Base-by-base conservation (phyloP, 371 early-diverging fungal genomes). In the Coemansia sp. region DNA sequence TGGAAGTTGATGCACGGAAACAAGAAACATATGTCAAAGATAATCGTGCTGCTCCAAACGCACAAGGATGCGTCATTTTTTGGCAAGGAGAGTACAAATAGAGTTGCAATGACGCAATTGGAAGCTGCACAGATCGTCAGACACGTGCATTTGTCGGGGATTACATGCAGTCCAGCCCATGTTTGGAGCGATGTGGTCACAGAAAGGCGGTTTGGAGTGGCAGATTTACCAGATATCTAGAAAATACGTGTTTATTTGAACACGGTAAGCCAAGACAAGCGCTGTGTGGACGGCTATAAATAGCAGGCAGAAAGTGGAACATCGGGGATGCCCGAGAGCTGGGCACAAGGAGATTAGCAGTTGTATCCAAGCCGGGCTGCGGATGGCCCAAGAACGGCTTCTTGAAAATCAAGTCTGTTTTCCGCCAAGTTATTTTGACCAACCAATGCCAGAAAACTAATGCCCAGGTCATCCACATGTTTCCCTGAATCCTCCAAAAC, bases 381-480 rank as follows among this genome's bases (percentile, higher is more conserved):
- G 58, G 58, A 57, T 23, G 58, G 58, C 39, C 40, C 30, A 16
- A 39, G 58, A 57, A 57, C 37, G 21, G 58, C 6, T n/a, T 8
- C 16, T 11, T 47, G 47, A 3, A 12, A 47, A 16, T 47, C 30
- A 5, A 30, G 57, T 9, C 33, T 33, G 33, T 8, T 33, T 33
- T 33, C 33, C 9, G 33, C 9, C 33, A 33, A 33, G 33, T 33
- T 33, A 33, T 33, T 33, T 9, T 9, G 9, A 33, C 33, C 33
- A 33, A 2, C 8, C 33, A 33, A 33, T 33, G 33, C 33, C 20
- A 20, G 4, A 11, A 30, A 30, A 50, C 18, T 16, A n/a, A 50
- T 16, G 11, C 44, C 44, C n/a, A 44, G 44, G 44, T 44, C 44
- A n/a, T 7, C 20, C 18, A 9, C n/a, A 18, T n/a, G 8, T 33